Conservation (phyloP, 2,329 filamentous ascomycete genomes). For the Bimuria novae-zelandiae region DNA sequence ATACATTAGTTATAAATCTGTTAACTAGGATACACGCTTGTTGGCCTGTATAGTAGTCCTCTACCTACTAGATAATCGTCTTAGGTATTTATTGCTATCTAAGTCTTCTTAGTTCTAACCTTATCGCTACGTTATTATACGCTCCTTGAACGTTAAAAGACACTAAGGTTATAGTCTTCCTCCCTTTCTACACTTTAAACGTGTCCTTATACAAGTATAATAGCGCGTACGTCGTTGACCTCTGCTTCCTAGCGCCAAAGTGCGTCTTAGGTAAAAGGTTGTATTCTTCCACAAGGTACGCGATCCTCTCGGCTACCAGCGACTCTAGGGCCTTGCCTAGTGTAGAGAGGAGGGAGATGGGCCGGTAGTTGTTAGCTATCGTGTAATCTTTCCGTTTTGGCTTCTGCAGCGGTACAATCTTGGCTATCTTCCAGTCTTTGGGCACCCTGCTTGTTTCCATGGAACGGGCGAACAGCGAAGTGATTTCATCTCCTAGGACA, state of each 20-base stretch:
- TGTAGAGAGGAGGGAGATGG: too few species aligned
- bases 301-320: background rate
- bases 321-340: background rate
- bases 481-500: background rate
- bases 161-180: background rate
- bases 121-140: too few species aligned
- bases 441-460: too few species aligned
- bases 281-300: background rate
- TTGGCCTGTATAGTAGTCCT: constrained; percentile 30
- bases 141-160: too few species aligned
- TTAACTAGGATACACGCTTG: constrained; percentile 21
- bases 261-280: constrained; percentile 43
- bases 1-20: background rate
- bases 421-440: too few species aligned
- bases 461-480: background rate
- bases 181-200: too few species aligned
- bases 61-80: constrained; percentile 25
- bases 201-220: too few species aligned
- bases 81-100: constrained; percentile 33
- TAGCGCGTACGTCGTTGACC: constrained; percentile 42
- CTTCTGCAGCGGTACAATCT: too few species aligned
- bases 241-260: constrained; percentile 44
- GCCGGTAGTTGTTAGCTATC: too few species aligned
- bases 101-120: constrained; percentile 41
- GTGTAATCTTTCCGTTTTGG: too few species aligned